Conservation (phyloP, 495 filamentous ascomycete species). For the Xylaria intraflava region DNA sequence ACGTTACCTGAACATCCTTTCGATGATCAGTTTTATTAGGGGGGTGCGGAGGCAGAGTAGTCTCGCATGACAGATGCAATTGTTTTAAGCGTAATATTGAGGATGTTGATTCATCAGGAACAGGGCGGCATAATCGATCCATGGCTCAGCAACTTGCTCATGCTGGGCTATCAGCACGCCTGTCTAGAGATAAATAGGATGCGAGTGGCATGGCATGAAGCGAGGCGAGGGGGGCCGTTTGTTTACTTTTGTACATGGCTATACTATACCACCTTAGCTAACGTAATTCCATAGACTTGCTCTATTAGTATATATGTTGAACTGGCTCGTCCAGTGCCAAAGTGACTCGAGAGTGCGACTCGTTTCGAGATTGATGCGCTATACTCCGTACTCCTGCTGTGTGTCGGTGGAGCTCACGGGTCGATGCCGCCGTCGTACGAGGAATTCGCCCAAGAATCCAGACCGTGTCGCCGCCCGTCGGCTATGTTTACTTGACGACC, state of each 20-base stretch:
- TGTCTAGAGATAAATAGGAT: constrained; percentile 8
- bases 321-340: too few species aligned
- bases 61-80: not conserved
- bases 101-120: not conserved
- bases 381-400: too few species aligned
- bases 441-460: too few species aligned
- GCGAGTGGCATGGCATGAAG: constrained; percentile 1
- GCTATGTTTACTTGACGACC: too few species aligned
- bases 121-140: not conserved
- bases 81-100: not conserved
- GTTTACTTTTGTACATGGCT: constrained; percentile 5
- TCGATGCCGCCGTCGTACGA: too few species aligned
- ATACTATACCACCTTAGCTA: constrained; percentile 5
- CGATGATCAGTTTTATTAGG: constrained; percentile 46
- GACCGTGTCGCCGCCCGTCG: too few species aligned
- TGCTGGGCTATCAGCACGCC: not conserved
- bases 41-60: constrained; percentile 28
- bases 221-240: not conserved
- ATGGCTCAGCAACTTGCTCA: not conserved
- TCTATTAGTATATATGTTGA: not conserved
- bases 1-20: constrained; percentile 33
- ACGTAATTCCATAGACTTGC: constrained; percentile 1
- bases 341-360: too few species aligned
- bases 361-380: too few species aligned
- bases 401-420: too few species aligned